These are phyloP conservation scores for Zopfia rhizophila DNA, from an alignment of 2,329 filamentous ascomycete genomes.

Conservation along the genomic window DNA sequence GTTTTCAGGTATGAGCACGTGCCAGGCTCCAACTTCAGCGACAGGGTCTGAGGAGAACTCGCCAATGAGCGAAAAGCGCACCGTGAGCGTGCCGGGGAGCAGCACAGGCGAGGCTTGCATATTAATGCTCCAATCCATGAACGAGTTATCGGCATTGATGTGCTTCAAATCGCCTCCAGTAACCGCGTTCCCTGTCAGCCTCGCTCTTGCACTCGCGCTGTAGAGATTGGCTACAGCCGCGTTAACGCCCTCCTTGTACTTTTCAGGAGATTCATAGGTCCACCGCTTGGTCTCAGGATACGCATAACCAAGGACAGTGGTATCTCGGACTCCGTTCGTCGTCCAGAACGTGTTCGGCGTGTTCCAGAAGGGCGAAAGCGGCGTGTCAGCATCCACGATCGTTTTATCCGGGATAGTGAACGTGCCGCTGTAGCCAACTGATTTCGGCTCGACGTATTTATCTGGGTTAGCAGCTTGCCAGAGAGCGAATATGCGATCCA, in stretches of 20 bases:
- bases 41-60: constrained; percentile 26
- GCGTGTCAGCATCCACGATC: constrained; percentile 58
- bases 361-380: constrained; percentile 54
- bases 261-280: constrained; percentile 23
- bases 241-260: constrained; percentile 22
- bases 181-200: constrained; percentile 7
- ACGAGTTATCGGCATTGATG: constrained; percentile 19
- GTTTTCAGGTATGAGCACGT: constrained; percentile 29
- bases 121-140: constrained; percentile 40
- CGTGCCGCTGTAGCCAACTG: constrained; percentile 36
- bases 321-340: constrained; percentile 36
- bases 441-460: constrained; percentile 67
- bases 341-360: constrained; percentile 39
- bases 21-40: constrained; percentile 36
- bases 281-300: constrained; percentile 48
- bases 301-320: constrained; percentile 41
- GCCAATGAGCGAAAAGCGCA: constrained; percentile 33
- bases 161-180: background rate
- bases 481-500: constrained; percentile 68
- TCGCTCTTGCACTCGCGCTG: constrained; percentile 22
- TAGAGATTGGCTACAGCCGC: constrained; percentile 35
- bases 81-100: constrained; percentile 32
- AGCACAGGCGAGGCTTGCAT: constrained; percentile 14
- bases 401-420: constrained; percentile 51
- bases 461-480: constrained; percentile 79